Evolutionary conservation across 179 eudicot species (phyloP).

Genomic region (Heliamphora pulchella): DNA sequence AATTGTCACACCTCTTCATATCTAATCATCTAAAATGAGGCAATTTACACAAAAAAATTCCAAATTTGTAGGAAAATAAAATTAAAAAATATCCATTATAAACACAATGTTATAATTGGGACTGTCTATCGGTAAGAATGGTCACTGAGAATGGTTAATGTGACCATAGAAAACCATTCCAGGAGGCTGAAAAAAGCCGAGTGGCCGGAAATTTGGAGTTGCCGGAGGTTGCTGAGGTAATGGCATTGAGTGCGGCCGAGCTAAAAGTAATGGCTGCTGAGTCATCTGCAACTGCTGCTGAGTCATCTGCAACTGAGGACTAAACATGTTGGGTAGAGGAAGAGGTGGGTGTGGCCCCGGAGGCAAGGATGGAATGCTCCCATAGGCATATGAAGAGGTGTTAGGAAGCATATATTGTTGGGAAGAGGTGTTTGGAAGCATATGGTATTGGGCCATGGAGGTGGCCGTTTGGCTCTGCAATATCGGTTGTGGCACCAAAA

Average conservation of each 20-base stretch:
- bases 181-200: constrained; percentile 49
- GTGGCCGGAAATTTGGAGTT: constrained; percentile 54
- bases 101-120: neutral
- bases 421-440: too few relatives aligned
- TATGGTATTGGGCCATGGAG: too few relatives aligned
- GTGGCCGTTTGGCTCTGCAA: too few relatives aligned
- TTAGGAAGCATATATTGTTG: too few relatives aligned
- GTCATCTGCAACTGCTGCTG: constrained; percentile 27
- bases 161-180: constrained; percentile 62
- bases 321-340: too few relatives aligned
- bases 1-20: neutral
- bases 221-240: constrained; percentile 42
- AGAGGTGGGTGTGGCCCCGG: too few relatives aligned
- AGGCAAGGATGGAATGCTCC: too few relatives aligned
- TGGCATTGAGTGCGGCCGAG: constrained; percentile 30
- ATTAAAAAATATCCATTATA: neutral
- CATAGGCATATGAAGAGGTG: too few relatives aligned
- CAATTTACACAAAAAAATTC: neutral
- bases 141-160: constrained; percentile 51
- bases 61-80: neutral
- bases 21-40: neutral
- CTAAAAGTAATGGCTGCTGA: constrained; percentile 32
- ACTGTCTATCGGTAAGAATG: constrained; percentile 10
- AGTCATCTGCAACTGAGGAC: constrained; percentile 16
- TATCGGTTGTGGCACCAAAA: too few relatives aligned